Percentiles rank a stretch among this genome's conserved stretches.
phyloP scores from a whole-genome alignment of 257 asterid species.

The Linaria vulgaris region DNA sequence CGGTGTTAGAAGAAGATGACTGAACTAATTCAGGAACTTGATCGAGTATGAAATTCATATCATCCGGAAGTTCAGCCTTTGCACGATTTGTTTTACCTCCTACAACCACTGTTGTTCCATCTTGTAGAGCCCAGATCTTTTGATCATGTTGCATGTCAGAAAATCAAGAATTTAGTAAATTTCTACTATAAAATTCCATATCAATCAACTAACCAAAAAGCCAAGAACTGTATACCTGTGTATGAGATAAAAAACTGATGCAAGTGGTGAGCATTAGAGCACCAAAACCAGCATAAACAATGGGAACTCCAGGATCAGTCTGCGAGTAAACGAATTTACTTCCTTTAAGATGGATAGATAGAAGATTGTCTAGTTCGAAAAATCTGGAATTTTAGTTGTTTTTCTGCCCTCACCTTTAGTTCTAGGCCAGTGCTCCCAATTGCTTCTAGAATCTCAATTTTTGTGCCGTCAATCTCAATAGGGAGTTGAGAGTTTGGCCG shows the following conservation, averaged over 20 bases:
- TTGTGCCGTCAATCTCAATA: constrained; percentile 66
- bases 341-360: constrained; percentile 14
- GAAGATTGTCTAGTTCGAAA: background rate
- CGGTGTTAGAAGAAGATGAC: constrained; percentile 39
- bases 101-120: constrained; percentile 64
- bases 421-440: constrained; percentile 83
- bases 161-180: constrained; percentile 17
- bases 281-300: constrained; percentile 87
- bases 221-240: constrained; percentile 54
- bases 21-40: constrained; percentile 76
- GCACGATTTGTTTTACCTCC: constrained; percentile 89
- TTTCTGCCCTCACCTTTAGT: constrained; percentile 52
- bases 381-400: background rate
- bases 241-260: constrained; percentile 79
- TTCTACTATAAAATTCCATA: background rate
- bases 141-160: constrained; percentile 9
- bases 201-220: background rate
- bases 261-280: constrained; percentile 90
- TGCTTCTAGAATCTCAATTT: constrained; percentile 55
- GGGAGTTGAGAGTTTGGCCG: constrained; percentile 85
- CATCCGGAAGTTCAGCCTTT: constrained; percentile 74
- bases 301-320: constrained; percentile 91
- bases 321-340: constrained; percentile 26
- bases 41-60: constrained; percentile 62
- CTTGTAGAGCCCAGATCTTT: constrained; percentile 87